Percentiles rank a stretch among this genome's conserved stretches.
Conservation (phyloP, 768 basidiomycete genomes). For the Naganishia vaughanmartiniae region DNA sequence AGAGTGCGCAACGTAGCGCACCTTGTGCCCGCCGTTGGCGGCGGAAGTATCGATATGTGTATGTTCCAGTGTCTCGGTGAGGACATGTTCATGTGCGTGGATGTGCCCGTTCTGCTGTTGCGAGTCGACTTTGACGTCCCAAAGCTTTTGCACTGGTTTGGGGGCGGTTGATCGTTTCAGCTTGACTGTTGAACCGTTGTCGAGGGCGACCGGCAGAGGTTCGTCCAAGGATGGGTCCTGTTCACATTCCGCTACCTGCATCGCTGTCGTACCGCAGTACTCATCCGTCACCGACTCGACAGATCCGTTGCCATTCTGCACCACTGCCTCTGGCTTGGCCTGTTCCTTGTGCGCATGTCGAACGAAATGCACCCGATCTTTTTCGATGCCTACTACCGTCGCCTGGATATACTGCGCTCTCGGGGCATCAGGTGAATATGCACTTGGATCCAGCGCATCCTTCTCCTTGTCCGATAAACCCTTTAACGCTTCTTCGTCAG, state of each 20-base stretch:
- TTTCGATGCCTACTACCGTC: slow-evolving; percentile 24
- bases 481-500: slow-evolving; percentile 28
- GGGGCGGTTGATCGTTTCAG: neutral
- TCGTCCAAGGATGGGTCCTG: slow-evolving; percentile 13
- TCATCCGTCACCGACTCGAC: neutral
- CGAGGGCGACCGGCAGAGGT: neutral
- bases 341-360: slow-evolving; percentile 22
- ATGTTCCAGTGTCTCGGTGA: slow-evolving; percentile 5
- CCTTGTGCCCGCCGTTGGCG: slow-evolving; percentile 8
- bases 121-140: slow-evolving; percentile 8
- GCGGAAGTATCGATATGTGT: neutral
- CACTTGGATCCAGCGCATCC: slow-evolving; percentile 5
- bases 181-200: slow-evolving; percentile 3
- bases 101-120: slow-evolving; percentile 2
- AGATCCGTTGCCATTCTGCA: neutral
- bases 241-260: slow-evolving; percentile 20
- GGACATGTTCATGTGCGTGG: slow-evolving; percentile 21
- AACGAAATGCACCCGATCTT: slow-evolving; percentile 19
- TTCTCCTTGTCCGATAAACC: slow-evolving; percentile 24
- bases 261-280: slow-evolving; percentile 18
- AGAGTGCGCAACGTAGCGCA: slow-evolving; percentile 13
- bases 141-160: neutral
- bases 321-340: neutral
- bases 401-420: slow-evolving; percentile 31
- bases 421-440: slow-evolving; percentile 5